Percentiles rank a stretch among this genome's conserved stretches.
phyloP scores from a whole-genome alignment of 768 basidiomycete genomes.

The Dendrothele bispora region DNA sequence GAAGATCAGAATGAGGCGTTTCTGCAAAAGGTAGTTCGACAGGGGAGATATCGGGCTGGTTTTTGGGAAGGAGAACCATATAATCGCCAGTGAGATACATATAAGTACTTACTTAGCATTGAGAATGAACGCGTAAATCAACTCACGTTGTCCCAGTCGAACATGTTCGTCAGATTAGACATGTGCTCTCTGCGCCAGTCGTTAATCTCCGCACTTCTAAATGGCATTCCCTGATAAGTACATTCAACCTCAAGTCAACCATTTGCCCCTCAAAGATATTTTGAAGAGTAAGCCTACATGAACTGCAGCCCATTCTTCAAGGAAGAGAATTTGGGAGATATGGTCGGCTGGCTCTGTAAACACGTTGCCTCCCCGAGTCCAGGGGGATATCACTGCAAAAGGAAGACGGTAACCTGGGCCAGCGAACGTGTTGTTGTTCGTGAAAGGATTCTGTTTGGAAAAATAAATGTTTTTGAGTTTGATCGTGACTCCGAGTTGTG shows the following conservation, averaged over 20 bases:
- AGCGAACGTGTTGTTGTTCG: background rate
- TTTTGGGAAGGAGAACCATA: too few relatives aligned
- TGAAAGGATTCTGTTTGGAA: constrained; percentile 5
- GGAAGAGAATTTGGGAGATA: constrained; percentile 3
- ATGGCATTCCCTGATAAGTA: constrained; percentile 5
- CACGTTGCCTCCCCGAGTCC: constrained; percentile 6
- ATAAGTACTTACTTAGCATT: too few relatives aligned
- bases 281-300: background rate
- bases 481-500: too few relatives aligned
- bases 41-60: constrained; percentile 4
- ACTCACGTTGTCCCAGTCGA: constrained; percentile 1
- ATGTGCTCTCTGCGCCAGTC: constrained; percentile 11
- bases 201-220: constrained; percentile 5
- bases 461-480: too few relatives aligned
- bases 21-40: constrained; percentile 3
- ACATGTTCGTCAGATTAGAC: constrained; percentile 3
- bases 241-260: too few relatives aligned
- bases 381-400: constrained; percentile 5
- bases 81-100: too few relatives aligned
- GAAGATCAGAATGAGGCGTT: constrained; percentile 5
- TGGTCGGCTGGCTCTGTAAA: constrained; percentile 7
- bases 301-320: constrained; percentile 7
- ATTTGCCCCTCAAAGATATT: background rate
- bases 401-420: constrained; percentile 8
- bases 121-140: too few relatives aligned